A percentile compares a stretch with the other conserved stretches of the same genome.
Conservation (phyloP, 1,284 basidiomycete genomes). For the Schizopora paradoxa region DNA sequence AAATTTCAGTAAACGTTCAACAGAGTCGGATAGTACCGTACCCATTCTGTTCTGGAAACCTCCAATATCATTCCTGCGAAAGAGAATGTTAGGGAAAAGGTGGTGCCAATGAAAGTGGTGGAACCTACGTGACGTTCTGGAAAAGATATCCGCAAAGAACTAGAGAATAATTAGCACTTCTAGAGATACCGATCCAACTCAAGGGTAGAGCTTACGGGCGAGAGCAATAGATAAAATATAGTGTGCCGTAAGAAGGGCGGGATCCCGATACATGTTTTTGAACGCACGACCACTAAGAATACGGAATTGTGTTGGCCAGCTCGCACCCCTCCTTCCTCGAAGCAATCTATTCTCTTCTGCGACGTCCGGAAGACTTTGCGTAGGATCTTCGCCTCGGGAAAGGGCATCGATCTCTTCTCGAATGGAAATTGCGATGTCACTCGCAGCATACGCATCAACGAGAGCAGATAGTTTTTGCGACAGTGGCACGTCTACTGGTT, state of each 20-base stretch:
- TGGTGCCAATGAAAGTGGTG: constrained; percentile 10
- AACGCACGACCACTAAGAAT: constrained; percentile 95
- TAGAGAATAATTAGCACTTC: constrained; percentile 24
- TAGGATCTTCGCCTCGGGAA: constrained; percentile 27
- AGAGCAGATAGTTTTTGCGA: constrained; percentile 70
- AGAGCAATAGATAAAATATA: constrained; percentile 82
- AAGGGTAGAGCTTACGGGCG: constrained; percentile 53
- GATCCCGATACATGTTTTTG: constrained; percentile 96
- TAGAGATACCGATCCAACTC: constrained; percentile 8
- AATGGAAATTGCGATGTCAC: constrained; percentile 61
- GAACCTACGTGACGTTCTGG: constrained; percentile 62
- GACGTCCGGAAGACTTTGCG: constrained; percentile 55
- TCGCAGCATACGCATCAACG: constrained; percentile 66
- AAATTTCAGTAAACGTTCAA: constrained; percentile 1
- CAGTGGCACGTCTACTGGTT: constrained; percentile 36
- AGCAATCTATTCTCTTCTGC: constrained; percentile 61
- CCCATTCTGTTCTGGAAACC: constrained; percentile 90
- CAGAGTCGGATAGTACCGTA: constrained; percentile 31
- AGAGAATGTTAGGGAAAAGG: constrained; percentile 18
- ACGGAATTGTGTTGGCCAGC: constrained; percentile 84
- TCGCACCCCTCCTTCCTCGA: constrained; percentile 78
- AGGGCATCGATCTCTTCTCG: constrained; percentile 51
- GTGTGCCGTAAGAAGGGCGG: constrained; percentile 85
- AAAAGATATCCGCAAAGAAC: constrained; percentile 82
- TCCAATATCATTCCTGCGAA: constrained; percentile 76